Evolutionary conservation across 805 yeast genomes (phyloP).

Genomic region (Diddensiella santjacobensis): DNA sequence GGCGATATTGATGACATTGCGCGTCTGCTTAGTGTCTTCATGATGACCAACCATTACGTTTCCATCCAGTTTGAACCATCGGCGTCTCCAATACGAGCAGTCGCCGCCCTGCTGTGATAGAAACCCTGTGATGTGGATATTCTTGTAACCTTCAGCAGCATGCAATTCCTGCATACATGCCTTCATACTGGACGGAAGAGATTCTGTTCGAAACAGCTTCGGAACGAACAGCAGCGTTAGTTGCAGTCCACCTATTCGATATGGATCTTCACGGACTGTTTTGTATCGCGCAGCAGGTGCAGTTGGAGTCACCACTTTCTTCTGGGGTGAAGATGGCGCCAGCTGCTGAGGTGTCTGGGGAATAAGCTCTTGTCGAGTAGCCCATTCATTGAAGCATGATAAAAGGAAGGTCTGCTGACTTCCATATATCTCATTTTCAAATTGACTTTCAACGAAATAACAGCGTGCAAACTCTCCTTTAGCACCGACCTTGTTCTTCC

Average conservation of each 20-base stretch:
- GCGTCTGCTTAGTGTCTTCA: slow-evolving; percentile 36
- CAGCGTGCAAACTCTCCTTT: slow-evolving; percentile 59
- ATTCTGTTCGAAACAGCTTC: slow-evolving; percentile 39
- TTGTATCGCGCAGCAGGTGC: slow-evolving; percentile 7
- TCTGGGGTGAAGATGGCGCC: background rate
- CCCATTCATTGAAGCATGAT: slow-evolving; percentile 80
- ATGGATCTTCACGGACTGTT: slow-evolving; percentile 11
- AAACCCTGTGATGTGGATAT: slow-evolving; percentile 47
- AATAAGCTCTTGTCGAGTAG: background rate
- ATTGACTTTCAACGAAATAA: slow-evolving; percentile 58
- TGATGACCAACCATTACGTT: slow-evolving; percentile 69
- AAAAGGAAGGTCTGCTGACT: slow-evolving; percentile 48
- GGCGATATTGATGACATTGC: slow-evolving; percentile 19
- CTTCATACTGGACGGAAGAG: slow-evolving; percentile 48
- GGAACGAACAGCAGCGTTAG: slow-evolving; percentile 58
- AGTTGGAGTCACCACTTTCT: background rate
- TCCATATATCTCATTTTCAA: slow-evolving; percentile 55
- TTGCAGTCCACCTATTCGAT: slow-evolving; percentile 50
- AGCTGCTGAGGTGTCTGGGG: background rate
- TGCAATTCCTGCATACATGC: slow-evolving; percentile 34
- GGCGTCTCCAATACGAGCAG: slow-evolving; percentile 62
- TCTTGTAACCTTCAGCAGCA: slow-evolving; percentile 6
- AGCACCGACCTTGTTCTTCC: slow-evolving; percentile 19
- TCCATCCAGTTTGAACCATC: slow-evolving; percentile 72
- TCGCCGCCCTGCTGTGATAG: slow-evolving; percentile 92